phyloP scores from a whole-genome alignment of 2,329 filamentous ascomycete species.

The Xylariaceae sp. region DNA sequence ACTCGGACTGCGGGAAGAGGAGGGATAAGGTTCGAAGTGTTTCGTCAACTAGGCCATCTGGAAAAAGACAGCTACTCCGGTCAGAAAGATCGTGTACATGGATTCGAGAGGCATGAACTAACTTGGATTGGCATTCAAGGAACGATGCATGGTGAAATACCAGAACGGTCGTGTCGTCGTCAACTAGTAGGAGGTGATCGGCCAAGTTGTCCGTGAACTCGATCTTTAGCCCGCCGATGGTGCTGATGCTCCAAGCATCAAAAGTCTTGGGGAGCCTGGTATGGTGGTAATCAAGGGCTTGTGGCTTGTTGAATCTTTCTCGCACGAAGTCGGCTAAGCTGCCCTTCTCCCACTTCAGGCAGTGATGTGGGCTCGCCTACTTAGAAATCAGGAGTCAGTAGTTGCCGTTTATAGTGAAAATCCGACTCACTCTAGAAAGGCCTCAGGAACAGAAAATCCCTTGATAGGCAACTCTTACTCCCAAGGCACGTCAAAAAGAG shows the following conservation, averaged over 20 bases:
- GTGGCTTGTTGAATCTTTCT: neutral
- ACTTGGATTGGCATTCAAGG: constrained; percentile 37
- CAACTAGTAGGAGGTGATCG: constrained; percentile 46
- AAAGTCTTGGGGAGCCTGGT: constrained; percentile 30
- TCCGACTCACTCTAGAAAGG: no score
- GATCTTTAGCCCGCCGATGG: constrained; percentile 44
- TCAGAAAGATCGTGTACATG: neutral
- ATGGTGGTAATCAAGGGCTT: constrained; percentile 11
- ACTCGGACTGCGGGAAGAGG: constrained; percentile 38
- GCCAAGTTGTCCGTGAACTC: constrained; percentile 47
- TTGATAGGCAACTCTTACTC: no score
- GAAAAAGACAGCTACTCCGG: constrained; percentile 32
- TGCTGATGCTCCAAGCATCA: constrained; percentile 30
- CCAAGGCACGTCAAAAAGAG: no score
- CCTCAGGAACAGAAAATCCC: no score
- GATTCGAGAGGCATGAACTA: neutral
- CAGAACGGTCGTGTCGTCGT: constrained; percentile 44
- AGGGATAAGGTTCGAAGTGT: constrained; percentile 46
- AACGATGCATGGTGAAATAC: constrained; percentile 50
- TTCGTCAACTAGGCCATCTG: constrained; percentile 42
- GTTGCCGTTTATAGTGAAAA: no score
- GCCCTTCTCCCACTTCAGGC: constrained; percentile 14
- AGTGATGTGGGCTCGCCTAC: neutral
- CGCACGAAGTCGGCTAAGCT: constrained; percentile 11
- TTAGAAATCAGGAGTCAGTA: no score